Evolutionary conservation across 163 green algal species (phyloP).

Genomic region (Chlorella variabilis): DNA sequence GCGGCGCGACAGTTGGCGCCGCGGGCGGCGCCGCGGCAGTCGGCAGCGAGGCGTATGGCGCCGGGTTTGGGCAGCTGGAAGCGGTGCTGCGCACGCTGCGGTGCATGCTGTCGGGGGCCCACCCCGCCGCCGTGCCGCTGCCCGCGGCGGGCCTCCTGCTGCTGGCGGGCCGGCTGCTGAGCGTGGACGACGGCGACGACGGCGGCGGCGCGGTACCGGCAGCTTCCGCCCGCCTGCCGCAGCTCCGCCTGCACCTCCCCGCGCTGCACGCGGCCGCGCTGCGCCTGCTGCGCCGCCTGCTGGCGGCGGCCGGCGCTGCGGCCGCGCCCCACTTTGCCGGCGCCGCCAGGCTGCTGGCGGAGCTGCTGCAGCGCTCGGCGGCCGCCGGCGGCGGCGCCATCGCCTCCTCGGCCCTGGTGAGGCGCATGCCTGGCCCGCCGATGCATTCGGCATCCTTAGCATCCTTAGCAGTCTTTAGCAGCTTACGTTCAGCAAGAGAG

Average conservation of each 20-base stretch:
- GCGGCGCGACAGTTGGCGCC: no score
- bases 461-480: no score
- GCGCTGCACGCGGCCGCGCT: constrained; percentile 57
- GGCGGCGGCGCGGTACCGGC: constrained; percentile 7
- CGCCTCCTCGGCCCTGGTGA: not conserved
- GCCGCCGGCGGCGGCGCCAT: not conserved
- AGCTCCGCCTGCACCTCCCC: constrained; percentile 58
- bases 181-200: constrained; percentile 55
- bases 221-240: constrained; percentile 39
- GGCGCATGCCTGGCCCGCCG: not conserved
- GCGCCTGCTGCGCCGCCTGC: constrained; percentile 50
- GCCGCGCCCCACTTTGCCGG: constrained; percentile 38
- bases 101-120: constrained; percentile 49
- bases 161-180: constrained; percentile 53
- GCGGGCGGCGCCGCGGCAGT: not conserved
- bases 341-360: constrained; percentile 37
- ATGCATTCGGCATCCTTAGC: no score
- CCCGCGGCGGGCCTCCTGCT: constrained; percentile 51
- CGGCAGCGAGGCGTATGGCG: not conserved
- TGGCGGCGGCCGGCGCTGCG: constrained; percentile 23
- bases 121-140: constrained; percentile 54
- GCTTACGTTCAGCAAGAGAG: no score
- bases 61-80: constrained; percentile 40
- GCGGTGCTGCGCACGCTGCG: constrained; percentile 52
- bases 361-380: constrained; percentile 33